phyloP scores from a whole-genome alignment of 495 filamentous ascomycete species.

The Xylaria castorea region DNA sequence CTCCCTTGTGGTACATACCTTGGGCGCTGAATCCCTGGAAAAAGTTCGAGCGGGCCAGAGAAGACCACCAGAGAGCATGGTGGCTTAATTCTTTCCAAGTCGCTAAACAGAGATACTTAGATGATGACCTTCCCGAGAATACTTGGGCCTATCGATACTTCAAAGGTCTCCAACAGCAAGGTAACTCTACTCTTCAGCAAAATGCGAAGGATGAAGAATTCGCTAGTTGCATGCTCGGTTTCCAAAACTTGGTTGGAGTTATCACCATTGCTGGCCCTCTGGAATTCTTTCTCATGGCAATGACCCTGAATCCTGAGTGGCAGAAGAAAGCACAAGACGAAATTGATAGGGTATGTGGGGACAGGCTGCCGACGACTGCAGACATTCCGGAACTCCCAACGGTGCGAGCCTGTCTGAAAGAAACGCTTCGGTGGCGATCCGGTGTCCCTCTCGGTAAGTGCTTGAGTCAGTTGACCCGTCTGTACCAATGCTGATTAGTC shows the following conservation, averaged over 20 bases:
- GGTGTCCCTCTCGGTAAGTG: constrained; percentile 54
- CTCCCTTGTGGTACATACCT: constrained; percentile 51
- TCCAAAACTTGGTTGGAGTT: constrained; percentile 55
- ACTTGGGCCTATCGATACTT: constrained; percentile 57
- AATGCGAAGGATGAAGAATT: constrained; percentile 50
- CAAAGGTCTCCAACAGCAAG: constrained; percentile 48
- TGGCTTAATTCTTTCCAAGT: constrained; percentile 50
- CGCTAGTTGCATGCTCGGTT: constrained; percentile 57
- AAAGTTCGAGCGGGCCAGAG: constrained; percentile 50
- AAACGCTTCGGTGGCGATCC: constrained; percentile 67
- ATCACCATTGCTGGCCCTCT: constrained; percentile 56
- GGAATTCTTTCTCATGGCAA: constrained; percentile 58
- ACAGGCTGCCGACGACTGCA: constrained; percentile 55
- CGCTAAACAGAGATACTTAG: constrained; percentile 48
- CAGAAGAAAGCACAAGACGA: constrained; percentile 61
- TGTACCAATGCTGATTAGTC: constrained; percentile 18
- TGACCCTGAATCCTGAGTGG: constrained; percentile 55
- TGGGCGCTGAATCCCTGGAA: constrained; percentile 53
- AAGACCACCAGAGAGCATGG: constrained; percentile 50
- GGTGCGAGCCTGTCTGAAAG: constrained; percentile 65
- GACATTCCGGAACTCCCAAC: constrained; percentile 56
- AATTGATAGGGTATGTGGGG: constrained; percentile 64
- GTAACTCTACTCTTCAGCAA: constrained; percentile 47
- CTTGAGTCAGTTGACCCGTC: neutral
- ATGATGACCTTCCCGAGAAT: constrained; percentile 47